Percentiles rank a stretch among this genome's conserved stretches.
Conservation (phyloP, 2,329 filamentous ascomycete genomes). For the Pestalotiopsis sp. region DNA sequence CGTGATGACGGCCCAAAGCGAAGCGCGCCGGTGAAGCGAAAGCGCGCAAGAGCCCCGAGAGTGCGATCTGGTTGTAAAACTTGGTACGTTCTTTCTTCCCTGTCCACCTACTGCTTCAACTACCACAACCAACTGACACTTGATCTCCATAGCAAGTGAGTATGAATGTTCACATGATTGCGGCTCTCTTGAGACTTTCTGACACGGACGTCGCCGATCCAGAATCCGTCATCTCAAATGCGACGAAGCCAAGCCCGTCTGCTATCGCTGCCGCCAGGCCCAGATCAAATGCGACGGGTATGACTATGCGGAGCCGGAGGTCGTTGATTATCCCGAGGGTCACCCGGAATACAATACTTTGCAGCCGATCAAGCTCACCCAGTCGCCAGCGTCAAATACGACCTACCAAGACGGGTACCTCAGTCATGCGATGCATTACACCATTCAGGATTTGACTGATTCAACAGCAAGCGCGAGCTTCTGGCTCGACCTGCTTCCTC, state of each 20-base stretch:
- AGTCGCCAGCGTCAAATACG: background rate
- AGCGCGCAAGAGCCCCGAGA: background rate
- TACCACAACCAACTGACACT: background rate
- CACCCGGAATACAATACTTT: background rate
- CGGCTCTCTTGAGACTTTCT: background rate
- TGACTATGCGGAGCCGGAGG: background rate
- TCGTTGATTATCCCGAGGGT: background rate
- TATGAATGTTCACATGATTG: background rate
- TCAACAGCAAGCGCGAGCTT: background rate
- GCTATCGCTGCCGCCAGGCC: background rate
- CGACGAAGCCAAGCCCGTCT: slow-evolving; percentile 6
- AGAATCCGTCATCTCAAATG: slow-evolving; percentile 7
- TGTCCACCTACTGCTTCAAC: background rate
- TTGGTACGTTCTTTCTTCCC: background rate
- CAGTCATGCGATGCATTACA: background rate
- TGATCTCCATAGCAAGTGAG: background rate
- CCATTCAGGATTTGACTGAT: background rate
- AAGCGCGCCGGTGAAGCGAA: background rate
- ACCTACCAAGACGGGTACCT: background rate
- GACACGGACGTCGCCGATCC: too few relatives aligned
- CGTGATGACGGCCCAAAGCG: too few relatives aligned
- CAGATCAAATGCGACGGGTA: background rate
- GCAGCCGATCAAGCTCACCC: background rate
- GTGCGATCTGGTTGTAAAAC: slow-evolving; percentile 1
- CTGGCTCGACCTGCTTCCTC: background rate